Conservation (phyloP, 2,329 filamentous ascomycete genomes). For the Talaromyces sp. region DNA sequence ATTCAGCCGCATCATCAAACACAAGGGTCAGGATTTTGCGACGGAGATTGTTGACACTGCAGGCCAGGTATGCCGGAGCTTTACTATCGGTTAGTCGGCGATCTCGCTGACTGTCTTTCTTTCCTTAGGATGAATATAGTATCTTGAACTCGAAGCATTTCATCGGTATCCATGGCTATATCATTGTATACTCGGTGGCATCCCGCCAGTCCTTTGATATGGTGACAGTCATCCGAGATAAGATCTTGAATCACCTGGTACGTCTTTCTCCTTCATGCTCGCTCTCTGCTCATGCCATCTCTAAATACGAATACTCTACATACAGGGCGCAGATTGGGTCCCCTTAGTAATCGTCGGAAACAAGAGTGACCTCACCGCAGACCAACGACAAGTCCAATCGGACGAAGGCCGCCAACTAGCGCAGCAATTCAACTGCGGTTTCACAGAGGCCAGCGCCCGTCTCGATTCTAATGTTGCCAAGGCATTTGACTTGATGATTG, state of each 20-base stretch:
- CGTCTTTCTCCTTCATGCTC: conserved; percentile 29
- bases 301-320: conserved; percentile 10
- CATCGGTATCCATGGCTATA: conserved; percentile 97
- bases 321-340: conserved; percentile 80
- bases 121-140: conserved; percentile 85
- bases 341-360: conserved; percentile 95
- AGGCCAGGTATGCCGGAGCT: conserved; percentile 62
- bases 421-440: conserved; percentile 84
- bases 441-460: conserved; percentile 89
- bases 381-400: conserved; percentile 82
- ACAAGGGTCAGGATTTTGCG: conserved; percentile 86
- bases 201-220: conserved; percentile 95
- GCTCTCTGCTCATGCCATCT: conserved; percentile 10
- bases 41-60: conserved; percentile 98
- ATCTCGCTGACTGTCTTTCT: not conserved
- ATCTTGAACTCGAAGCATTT: conserved; percentile 98
- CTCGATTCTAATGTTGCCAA: conserved; percentile 92
- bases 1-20: conserved; percentile 90
- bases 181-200: conserved; percentile 96
- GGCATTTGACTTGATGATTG: conserved; percentile 90
- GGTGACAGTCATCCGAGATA: conserved; percentile 91
- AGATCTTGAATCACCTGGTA: conserved; percentile 94
- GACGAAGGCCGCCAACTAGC: conserved; percentile 82
- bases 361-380: conserved; percentile 88
- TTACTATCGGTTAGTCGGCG: not conserved